Evolutionary conservation across 2,329 filamentous ascomycete species (phyloP).

Genomic region (Ramichloridium luteum): DNA sequence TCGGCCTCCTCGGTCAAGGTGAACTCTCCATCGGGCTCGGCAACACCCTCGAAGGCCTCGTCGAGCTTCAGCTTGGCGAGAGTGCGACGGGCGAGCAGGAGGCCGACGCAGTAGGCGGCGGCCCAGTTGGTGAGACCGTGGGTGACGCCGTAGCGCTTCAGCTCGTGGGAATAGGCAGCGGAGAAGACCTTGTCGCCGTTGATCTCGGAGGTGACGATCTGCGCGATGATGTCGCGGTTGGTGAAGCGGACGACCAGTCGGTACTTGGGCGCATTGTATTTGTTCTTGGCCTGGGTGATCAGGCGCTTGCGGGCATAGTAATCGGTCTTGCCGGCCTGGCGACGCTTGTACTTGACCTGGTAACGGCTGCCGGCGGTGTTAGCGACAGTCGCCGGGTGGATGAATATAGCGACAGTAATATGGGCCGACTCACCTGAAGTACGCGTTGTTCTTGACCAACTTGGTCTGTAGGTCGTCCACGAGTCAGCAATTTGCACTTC

Average conservation of each 20-base stretch:
- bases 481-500: conserved; percentile 99
- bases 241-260: conserved; percentile 78
- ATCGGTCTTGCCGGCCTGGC: conserved; percentile 94
- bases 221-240: conserved; percentile 94
- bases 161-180: conserved; percentile 91
- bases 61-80: conserved; percentile 95
- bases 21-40: conserved; percentile 95
- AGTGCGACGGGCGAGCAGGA: conserved; percentile 90
- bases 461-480: conserved; percentile 66
- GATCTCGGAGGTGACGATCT: conserved; percentile 95
- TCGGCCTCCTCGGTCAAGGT: conserved; percentile 88
- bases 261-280: conserved; percentile 99
- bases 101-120: conserved; percentile 90
- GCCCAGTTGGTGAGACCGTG: conserved; percentile 99
- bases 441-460: conserved; percentile 92
- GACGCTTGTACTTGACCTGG: conserved; percentile 99
- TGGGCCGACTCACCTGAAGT: conserved; percentile 70
- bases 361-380: conserved; percentile 89
- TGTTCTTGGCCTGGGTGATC: conserved; percentile 99
- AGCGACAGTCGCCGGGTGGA: too few species aligned
- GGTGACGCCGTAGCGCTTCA: conserved; percentile 91
- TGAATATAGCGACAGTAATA: conserved; percentile 6
- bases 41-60: conserved; percentile 85
- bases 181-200: conserved; percentile 93
- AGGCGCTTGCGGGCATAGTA: conserved; percentile 99